These are phyloP conservation scores for Colletotrichum chlorophyti DNA, from an alignment of 2,329 filamentous ascomycete genomes.

Conservation along the genomic window DNA sequence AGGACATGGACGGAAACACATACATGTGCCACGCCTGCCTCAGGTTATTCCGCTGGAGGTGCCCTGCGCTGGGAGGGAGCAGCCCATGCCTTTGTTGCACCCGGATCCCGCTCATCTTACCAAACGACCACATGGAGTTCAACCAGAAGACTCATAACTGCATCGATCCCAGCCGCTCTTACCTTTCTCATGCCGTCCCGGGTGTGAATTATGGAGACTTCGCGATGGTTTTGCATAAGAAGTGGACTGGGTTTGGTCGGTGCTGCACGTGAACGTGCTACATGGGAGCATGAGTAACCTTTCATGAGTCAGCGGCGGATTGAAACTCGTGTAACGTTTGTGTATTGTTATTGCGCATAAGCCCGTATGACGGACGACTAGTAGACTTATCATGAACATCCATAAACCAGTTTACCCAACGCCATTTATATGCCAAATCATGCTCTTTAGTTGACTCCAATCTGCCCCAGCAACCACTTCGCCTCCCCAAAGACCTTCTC, in stretches of 20 bases:
- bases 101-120: background rate
- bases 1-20: background rate
- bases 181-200: too few relatives aligned
- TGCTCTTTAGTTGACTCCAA: background rate
- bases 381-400: background rate
- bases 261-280: too few relatives aligned
- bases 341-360: too few relatives aligned
- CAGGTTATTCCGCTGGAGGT: background rate
- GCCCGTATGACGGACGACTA: too few relatives aligned
- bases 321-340: too few relatives aligned
- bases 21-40: slow-evolving; percentile 20
- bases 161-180: too few relatives aligned
- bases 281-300: too few relatives aligned
- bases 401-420: background rate
- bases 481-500: slow-evolving; percentile 30
- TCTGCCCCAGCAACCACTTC: slow-evolving; percentile 29
- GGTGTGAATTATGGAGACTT: too few relatives aligned
- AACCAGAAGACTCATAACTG: background rate
- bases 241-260: too few relatives aligned
- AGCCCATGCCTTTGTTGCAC: background rate
- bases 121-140: background rate
- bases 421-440: background rate
- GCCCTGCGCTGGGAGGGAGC: too few relatives aligned
- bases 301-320: too few relatives aligned
- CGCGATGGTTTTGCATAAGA: too few relatives aligned